Percentiles rank a stretch among this genome's conserved stretches.
phyloP scores from a whole-genome alignment of 768 basidiomycete species.

The Collybia sordida region DNA sequence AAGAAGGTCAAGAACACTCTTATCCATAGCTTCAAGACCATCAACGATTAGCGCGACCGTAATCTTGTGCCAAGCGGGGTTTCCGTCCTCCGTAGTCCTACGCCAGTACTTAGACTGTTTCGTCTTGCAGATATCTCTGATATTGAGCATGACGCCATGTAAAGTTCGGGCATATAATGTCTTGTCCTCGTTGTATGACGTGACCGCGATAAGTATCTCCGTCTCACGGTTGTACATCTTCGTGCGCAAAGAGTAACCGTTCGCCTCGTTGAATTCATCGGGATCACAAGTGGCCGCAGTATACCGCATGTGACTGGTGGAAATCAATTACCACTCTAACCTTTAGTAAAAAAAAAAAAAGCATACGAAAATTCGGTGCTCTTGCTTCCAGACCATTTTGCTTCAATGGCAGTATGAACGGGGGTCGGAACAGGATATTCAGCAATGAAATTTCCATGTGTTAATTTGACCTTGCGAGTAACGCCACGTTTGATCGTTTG shows the following conservation, averaged over 20 bases:
- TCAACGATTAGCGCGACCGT: conserved; percentile 89
- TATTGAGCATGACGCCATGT: conserved; percentile 96
- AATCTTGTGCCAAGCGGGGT: conserved; percentile 89
- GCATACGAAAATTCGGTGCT: conserved; percentile 91
- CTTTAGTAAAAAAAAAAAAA: background rate
- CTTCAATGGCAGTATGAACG: conserved; percentile 78
- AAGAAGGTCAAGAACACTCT: conserved; percentile 85
- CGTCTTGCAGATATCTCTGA: conserved; percentile 95
- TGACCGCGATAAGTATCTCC: conserved; percentile 92
- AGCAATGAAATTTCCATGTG: conserved; percentile 88
- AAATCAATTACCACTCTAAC: background rate
- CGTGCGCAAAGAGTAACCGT: conserved; percentile 83
- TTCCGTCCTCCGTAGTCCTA: conserved; percentile 77
- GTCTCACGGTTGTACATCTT: conserved; percentile 88
- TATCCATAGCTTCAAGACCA: conserved; percentile 94
- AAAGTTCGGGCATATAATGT: conserved; percentile 88
- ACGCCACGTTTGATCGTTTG: conserved; percentile 91
- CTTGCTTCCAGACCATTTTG: conserved; percentile 67
- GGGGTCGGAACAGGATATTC: conserved; percentile 89
- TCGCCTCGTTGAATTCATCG: conserved; percentile 78
- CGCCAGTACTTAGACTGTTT: conserved; percentile 94
- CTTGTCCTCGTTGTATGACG: conserved; percentile 93
- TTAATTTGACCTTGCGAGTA: conserved; percentile 92
- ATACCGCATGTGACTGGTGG: conserved; percentile 83
- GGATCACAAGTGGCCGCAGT: conserved; percentile 91